Conservation (phyloP, 345 rosid species). For the Ceriops decandra region DNA sequence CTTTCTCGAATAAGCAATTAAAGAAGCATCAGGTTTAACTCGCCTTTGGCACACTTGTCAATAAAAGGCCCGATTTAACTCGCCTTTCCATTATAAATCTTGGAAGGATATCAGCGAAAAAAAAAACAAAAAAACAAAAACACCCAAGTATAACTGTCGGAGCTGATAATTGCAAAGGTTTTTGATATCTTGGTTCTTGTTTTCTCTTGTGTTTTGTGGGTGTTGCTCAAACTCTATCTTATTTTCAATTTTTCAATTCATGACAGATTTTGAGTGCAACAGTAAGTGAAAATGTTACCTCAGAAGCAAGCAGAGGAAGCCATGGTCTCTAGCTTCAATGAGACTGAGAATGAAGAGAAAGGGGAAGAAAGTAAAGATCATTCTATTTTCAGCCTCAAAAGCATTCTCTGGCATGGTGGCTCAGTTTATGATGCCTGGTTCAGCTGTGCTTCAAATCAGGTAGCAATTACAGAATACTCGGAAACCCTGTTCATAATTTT, state of each 20-base stretch:
- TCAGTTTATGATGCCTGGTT: constrained; percentile 92
- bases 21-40: constrained; percentile 15
- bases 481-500: background rate
- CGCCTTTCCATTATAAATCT: constrained; percentile 11
- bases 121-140: background rate
- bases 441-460: constrained; percentile 86
- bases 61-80: background rate
- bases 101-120: background rate
- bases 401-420: constrained; percentile 78
- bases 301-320: constrained; percentile 51
- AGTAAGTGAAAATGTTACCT: constrained; percentile 30
- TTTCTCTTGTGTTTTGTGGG: constrained; percentile 16
- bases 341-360: constrained; percentile 33
- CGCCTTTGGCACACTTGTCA: constrained; percentile 28
- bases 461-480: constrained; percentile 2
- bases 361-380: constrained; percentile 30
- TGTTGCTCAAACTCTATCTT: constrained; percentile 18
- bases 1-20: constrained; percentile 10
- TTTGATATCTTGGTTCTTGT: background rate
- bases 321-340: constrained; percentile 44
- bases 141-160: background rate
- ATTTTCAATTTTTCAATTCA: background rate
- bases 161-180: constrained; percentile 1
- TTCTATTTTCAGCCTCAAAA: constrained; percentile 41
- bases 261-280: constrained; percentile 24